A percentile compares a stretch with the other conserved stretches of the same genome.
Evolutionary conservation across 2,329 filamentous ascomycete species (phyloP).

Genomic region (Fusarium subtropicale): DNA sequence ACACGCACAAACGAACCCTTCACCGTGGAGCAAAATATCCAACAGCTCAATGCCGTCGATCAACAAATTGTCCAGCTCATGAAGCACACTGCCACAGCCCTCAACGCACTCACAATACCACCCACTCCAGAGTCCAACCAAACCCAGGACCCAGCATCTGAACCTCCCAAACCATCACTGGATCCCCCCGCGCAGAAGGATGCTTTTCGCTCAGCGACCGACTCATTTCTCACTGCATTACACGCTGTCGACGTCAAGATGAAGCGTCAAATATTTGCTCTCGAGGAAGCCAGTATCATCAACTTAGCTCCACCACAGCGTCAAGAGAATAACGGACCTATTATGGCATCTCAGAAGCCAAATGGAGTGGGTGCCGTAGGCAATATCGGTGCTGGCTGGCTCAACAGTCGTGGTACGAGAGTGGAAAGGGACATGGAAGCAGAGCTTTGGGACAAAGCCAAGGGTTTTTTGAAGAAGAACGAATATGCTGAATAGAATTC

Average conservation of each 20-base stretch:
- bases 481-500: not conserved
- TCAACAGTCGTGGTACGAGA: slow-evolving; percentile 86
- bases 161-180: slow-evolving; percentile 45
- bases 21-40: slow-evolving; percentile 80
- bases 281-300: slow-evolving; percentile 85
- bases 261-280: slow-evolving; percentile 73
- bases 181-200: slow-evolving; percentile 64
- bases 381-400: slow-evolving; percentile 83
- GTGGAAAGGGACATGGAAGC: slow-evolving; percentile 86
- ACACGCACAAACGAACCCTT: slow-evolving; percentile 63
- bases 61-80: slow-evolving; percentile 61
- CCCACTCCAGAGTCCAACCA: slow-evolving; percentile 21
- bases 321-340: slow-evolving; percentile 51
- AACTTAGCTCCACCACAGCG: slow-evolving; percentile 56
- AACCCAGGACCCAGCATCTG: slow-evolving; percentile 23
- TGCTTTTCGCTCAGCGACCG: slow-evolving; percentile 69
- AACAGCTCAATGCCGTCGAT: slow-evolving; percentile 84
- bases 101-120: slow-evolving; percentile 58
- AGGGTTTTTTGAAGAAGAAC: slow-evolving; percentile 53
- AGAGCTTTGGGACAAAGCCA: slow-evolving; percentile 74
- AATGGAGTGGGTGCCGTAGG: slow-evolving; percentile 67
- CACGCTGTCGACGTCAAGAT: slow-evolving; percentile 80
- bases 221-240: slow-evolving; percentile 77
- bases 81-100: slow-evolving; percentile 59
- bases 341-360: slow-evolving; percentile 62